A percentile compares a stretch with the other conserved stretches of the same genome.
These are phyloP conservation scores for Xylariaceae sp. DNA, from an alignment of 2,329 filamentous ascomycete genomes.

Conservation along the genomic window DNA sequence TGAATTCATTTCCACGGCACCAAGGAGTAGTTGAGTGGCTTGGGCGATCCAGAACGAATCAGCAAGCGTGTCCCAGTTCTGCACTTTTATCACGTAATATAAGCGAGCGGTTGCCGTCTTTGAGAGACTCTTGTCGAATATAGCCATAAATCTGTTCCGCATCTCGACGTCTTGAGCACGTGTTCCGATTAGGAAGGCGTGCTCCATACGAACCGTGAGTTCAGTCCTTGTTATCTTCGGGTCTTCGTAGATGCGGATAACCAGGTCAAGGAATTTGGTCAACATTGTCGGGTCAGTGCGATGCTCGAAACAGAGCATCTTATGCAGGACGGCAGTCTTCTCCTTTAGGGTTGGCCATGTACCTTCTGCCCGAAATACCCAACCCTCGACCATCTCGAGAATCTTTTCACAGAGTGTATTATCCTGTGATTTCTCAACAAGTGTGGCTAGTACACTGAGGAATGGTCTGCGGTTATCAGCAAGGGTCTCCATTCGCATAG, in stretches of 20 bases:
- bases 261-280: slow-evolving; percentile 89
- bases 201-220: slow-evolving; percentile 93
- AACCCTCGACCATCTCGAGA: slow-evolving; percentile 86
- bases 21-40: slow-evolving; percentile 87
- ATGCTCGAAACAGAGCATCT: slow-evolving; percentile 95
- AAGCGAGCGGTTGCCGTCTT: slow-evolving; percentile 85
- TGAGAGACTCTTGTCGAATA: slow-evolving; percentile 94
- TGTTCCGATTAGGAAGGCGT: slow-evolving; percentile 95
- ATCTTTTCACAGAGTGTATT: slow-evolving; percentile 87
- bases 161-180: slow-evolving; percentile 92
- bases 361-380: slow-evolving; percentile 94
- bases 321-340: slow-evolving; percentile 97
- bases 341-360: slow-evolving; percentile 97
- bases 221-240: slow-evolving; percentile 93
- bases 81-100: slow-evolving; percentile 82
- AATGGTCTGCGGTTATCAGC: slow-evolving; percentile 91
- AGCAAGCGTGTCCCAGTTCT: slow-evolving; percentile 94
- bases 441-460: slow-evolving; percentile 86
- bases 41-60: slow-evolving; percentile 98
- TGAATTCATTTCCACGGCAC: slow-evolving; percentile 83
- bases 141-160: slow-evolving; percentile 93
- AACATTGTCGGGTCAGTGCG: slow-evolving; percentile 79
- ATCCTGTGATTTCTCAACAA: slow-evolving; percentile 93
- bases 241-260: slow-evolving; percentile 97
- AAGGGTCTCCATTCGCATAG: slow-evolving; percentile 86